Conservation (phyloP, 148 eudicot species). For the Camellia japonica region DNA sequence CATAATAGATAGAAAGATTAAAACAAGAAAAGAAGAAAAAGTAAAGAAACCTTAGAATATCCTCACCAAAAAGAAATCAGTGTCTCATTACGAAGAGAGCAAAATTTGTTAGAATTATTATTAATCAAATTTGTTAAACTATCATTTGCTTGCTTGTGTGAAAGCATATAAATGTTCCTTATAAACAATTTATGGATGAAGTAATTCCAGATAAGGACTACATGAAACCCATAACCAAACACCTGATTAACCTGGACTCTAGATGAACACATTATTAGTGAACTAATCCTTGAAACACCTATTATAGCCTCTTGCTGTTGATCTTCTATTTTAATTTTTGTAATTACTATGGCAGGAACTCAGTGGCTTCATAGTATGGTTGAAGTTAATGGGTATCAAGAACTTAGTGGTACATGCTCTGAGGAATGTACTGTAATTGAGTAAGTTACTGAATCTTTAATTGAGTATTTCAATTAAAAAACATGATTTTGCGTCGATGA, state of each 20-base stretch:
- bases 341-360: constrained; percentile 45
- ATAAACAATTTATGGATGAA: not conserved
- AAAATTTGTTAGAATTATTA: not conserved
- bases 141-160: not conserved
- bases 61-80: not conserved
- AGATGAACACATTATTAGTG: not conserved
- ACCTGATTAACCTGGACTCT: not conserved
- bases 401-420: constrained; percentile 74
- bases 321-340: constrained; percentile 6
- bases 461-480: too few species aligned
- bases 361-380: constrained; percentile 99
- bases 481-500: too few species aligned
- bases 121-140: not conserved
- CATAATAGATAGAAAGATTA: not conserved
- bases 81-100: not conserved
- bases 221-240: not conserved
- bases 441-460: too few species aligned
- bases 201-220: not conserved
- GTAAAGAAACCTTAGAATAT: not conserved
- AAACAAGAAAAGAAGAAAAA: not conserved
- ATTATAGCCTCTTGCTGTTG: not conserved
- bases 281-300: not conserved
- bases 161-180: not conserved
- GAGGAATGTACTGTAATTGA: constrained; percentile 51
- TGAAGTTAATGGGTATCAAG: constrained; percentile 89